Evolutionary conservation across 75 land plant species (phyloP), one percentile per base, ranked within the genome.

Genomic region (Pinus albicaulis): DNA sequence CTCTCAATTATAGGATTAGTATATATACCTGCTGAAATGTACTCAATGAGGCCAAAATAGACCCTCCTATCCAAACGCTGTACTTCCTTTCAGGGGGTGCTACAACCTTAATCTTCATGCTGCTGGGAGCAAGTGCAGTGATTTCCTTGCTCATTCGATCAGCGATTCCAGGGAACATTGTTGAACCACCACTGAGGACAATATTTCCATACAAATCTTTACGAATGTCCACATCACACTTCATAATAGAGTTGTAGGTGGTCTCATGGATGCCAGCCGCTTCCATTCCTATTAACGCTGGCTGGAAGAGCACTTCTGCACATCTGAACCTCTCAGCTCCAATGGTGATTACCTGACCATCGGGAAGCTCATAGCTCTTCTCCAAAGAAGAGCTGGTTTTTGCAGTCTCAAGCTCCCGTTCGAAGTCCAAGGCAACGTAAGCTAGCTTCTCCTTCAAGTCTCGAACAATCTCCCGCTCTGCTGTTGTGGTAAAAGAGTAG

Each of bases 371-470:
- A 56, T 82, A 82, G 59, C 76, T 78, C 76, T 82, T 78, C 71
- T 82, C 84, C 52, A 83, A 19, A 25, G 86, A 74, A 19, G 86
- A 81, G 62, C 77, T 77, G 66, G 70, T 62, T 34, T 75, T 68
- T 44, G 86, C 68, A 59, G 84, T 78, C 62, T 85, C 87, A 13
- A 85, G 74, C 81, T 85, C 87, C 81, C 82, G 85, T 56, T 85
- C 87, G 48, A 70, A 85, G 61, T 85, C 84, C 53, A 85, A 66
- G 48, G 86, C 84, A n/a, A 84, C 86, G 72, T 83, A 83, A 10
- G 84, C 84, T 22, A 83, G 77, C 73, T 74, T 83, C 63, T 83
- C 84, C 73, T 83, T 83, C 60, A 83, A 74, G 65, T 83, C 81
- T 16, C 81, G 71, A 17, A 83, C 84, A 75, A 83, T 83, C 58